A percentile compares a stretch with the other conserved stretches of the same genome.
phyloP scores from a whole-genome alignment of 306 rosid genomes.

The Vigna nakashimae region DNA sequence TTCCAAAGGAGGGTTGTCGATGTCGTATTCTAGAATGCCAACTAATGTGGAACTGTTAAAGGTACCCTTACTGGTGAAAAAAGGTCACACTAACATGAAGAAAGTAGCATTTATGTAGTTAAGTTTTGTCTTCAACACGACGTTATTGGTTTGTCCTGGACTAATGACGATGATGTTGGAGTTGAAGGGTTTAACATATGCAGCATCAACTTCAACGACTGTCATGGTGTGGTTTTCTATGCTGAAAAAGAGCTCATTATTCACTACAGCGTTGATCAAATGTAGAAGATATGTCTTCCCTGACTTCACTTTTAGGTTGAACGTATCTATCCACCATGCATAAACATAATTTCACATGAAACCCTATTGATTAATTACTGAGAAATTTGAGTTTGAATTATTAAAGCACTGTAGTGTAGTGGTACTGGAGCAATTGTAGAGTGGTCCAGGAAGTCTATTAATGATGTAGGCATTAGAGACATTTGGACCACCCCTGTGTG shows the following conservation, averaged over 20 bases:
- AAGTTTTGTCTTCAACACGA: background rate
- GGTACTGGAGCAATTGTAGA: constrained; percentile 28
- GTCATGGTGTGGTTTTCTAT: background rate
- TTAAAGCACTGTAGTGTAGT: background rate
- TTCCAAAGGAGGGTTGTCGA: too few relatives aligned
- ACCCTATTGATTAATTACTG: background rate
- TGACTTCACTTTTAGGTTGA: background rate
- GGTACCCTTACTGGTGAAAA: too few relatives aligned
- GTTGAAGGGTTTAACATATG: background rate
- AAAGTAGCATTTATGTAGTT: background rate
- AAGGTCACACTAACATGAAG: too few relatives aligned
- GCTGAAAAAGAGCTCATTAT: constrained; percentile 1
- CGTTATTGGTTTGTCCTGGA: constrained; percentile 3
- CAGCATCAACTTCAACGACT: background rate
- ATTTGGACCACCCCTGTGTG: constrained; percentile 38
- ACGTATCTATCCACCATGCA: constrained; percentile 16
- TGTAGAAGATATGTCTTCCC: constrained; percentile 1
- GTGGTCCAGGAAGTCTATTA: constrained; percentile 22
- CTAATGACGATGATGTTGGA: background rate
- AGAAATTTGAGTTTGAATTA: background rate
- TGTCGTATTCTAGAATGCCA: too few relatives aligned
- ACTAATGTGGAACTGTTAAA: too few relatives aligned
- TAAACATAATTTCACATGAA: background rate
- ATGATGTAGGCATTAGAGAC: constrained; percentile 23
- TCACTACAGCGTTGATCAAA: background rate